Conservation (phyloP, 441 rosid species). For the Gossypium laxum region DNA sequence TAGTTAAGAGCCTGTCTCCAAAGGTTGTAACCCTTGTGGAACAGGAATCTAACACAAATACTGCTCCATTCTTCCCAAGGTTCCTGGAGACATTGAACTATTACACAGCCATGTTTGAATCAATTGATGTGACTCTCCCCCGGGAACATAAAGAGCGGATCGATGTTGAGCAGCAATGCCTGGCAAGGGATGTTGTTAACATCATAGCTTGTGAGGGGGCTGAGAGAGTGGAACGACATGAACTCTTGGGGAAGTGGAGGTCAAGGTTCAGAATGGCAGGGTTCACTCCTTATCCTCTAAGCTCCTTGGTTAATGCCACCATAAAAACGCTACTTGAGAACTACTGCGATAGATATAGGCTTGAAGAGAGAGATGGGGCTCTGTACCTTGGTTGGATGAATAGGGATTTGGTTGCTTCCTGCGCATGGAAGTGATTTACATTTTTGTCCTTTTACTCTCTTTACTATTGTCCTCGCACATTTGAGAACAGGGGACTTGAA, state of each 20-base stretch:
- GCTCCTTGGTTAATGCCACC: slow-evolving; percentile 57
- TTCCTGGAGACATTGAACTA: slow-evolving; percentile 64
- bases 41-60: slow-evolving; percentile 85
- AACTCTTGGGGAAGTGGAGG: slow-evolving; percentile 76
- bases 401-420: slow-evolving; percentile 72
- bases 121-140: slow-evolving; percentile 59
- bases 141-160: slow-evolving; percentile 65
- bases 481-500: neutral
- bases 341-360: slow-evolving; percentile 50
- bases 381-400: slow-evolving; percentile 78
- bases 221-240: slow-evolving; percentile 74
- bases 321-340: slow-evolving; percentile 50
- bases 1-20: slow-evolving; percentile 61
- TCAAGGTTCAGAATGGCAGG: slow-evolving; percentile 67
- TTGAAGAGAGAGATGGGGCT: slow-evolving; percentile 71
- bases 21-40: slow-evolving; percentile 80
- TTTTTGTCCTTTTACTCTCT: neutral
- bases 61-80: slow-evolving; percentile 70
- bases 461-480: neutral
- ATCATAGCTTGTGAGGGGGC: slow-evolving; percentile 78
- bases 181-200: slow-evolving; percentile 75
- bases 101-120: slow-evolving; percentile 79
- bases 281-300: slow-evolving; percentile 59
- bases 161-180: slow-evolving; percentile 77
- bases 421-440: slow-evolving; percentile 57